These are phyloP conservation scores for Fusarium tuaranense DNA, from an alignment of 2,329 filamentous ascomycete species.

Conservation along the genomic window DNA sequence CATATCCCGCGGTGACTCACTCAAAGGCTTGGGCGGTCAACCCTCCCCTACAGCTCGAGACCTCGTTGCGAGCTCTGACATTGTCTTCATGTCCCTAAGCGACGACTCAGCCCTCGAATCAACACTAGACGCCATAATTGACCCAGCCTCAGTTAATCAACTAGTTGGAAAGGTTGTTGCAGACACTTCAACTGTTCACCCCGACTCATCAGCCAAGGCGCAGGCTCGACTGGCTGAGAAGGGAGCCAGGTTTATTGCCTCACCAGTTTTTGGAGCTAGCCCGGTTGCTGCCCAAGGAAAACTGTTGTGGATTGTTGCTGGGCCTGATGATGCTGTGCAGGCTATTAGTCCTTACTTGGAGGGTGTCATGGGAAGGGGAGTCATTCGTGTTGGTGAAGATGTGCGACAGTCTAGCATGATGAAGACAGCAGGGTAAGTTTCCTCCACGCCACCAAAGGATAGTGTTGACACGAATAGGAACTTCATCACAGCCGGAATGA, in stretches of 20 bases:
- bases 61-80: slow-evolving; percentile 47
- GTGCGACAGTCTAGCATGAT: slow-evolving; percentile 58
- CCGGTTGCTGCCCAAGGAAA: slow-evolving; percentile 59
- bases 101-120: slow-evolving; percentile 54
- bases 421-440: slow-evolving; percentile 58
- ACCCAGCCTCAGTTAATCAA: slow-evolving; percentile 11
- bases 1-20: slow-evolving; percentile 54
- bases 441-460: fast-evolving
- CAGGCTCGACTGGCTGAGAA: slow-evolving; percentile 43
- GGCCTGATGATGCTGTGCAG: slow-evolving; percentile 50
- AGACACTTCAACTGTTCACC: slow-evolving; percentile 64
- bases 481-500: slow-evolving; percentile 61
- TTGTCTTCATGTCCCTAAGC: slow-evolving; percentile 57
- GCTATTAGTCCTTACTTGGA: slow-evolving; percentile 53
- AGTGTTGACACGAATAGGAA: slow-evolving; percentile 50
- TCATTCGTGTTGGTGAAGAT: slow-evolving; percentile 57
- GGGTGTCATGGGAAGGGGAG: slow-evolving; percentile 55
- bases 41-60: slow-evolving; percentile 36
- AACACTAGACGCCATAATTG: slow-evolving; percentile 48
- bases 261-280: slow-evolving; percentile 64
- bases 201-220: slow-evolving; percentile 52
- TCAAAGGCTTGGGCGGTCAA: slow-evolving; percentile 45
- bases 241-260: slow-evolving; percentile 54
- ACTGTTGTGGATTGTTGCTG: slow-evolving; percentile 60
- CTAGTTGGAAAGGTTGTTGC: slow-evolving; percentile 56